Percentiles rank a stretch among this genome's conserved stretches.
Evolutionary conservation across 306 rosid species (phyloP).

Genomic region (Lablab purpureus): DNA sequence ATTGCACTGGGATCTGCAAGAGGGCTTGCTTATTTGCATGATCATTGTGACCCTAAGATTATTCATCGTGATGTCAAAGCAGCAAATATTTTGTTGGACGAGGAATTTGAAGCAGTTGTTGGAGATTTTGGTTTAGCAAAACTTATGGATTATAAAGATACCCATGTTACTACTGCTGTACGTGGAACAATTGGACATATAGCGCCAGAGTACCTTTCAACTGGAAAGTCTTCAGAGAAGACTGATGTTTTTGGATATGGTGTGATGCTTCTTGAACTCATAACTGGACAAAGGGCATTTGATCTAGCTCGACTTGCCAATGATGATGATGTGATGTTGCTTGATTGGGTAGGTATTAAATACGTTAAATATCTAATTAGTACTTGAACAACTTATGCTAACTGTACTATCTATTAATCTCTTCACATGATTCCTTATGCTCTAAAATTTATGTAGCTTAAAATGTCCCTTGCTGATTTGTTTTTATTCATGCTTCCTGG

Average conservation of each 20-base stretch:
- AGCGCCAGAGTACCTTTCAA: conserved; percentile 94
- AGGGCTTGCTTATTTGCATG: conserved; percentile 95
- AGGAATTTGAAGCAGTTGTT: conserved; percentile 92
- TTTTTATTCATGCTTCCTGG: neutral
- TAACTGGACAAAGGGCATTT: conserved; percentile 95
- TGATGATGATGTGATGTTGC: conserved; percentile 86
- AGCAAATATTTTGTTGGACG: conserved; percentile 91
- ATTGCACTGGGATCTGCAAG: conserved; percentile 91
- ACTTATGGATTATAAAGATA: conserved; percentile 94
- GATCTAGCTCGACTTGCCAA: conserved; percentile 96
- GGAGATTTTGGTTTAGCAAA: conserved; percentile 96
- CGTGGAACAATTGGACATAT: conserved; percentile 96
- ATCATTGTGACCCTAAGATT: conserved; percentile 95
- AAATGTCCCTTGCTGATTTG: neutral
- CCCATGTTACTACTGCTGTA: conserved; percentile 92
- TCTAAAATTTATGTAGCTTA: neutral
- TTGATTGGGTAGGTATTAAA: conserved; percentile 83
- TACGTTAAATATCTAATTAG: neutral
- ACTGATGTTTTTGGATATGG: conserved; percentile 97
- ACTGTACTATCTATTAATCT: neutral
- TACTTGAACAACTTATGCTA: conserved; percentile 18
- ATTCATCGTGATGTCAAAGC: conserved; percentile 98
- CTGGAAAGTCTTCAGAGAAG: conserved; percentile 94
- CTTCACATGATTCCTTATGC: conserved; percentile 17
- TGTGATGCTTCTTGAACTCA: conserved; percentile 97